phyloP scores from a whole-genome alignment of 2,329 filamentous ascomycete species.

The Kalmusia sp. region DNA sequence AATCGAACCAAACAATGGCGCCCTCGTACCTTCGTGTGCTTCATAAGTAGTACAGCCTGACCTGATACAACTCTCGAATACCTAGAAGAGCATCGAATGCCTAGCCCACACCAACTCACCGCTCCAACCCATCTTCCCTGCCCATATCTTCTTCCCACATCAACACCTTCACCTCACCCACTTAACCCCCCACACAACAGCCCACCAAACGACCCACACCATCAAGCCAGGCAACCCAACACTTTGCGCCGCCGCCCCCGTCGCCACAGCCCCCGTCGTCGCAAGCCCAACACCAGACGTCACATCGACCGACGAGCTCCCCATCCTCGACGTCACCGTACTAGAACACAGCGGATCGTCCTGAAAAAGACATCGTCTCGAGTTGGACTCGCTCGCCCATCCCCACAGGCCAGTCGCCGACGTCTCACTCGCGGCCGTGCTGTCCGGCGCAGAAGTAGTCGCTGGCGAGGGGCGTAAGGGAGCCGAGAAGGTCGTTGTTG shows the following conservation, averaged over 20 bases:
- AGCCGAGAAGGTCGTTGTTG: neutral
- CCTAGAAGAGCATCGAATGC: no score
- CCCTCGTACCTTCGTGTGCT: no score
- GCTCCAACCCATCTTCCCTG: no score
- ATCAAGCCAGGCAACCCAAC: neutral
- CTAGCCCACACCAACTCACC: no score
- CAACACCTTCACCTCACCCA: neutral
- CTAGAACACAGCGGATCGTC: neutral
- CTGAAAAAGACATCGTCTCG: neutral
- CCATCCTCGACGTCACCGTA: no score
- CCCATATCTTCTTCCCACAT: no score
- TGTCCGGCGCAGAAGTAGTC: neutral
- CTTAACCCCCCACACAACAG: neutral
- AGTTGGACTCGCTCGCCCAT: neutral
- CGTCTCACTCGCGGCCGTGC: no score
- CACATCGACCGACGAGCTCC: no score
- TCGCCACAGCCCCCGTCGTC: neutral
- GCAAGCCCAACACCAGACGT: neutral
- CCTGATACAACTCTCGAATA: no score
- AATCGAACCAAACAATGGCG: no score
- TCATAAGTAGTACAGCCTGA: no score
- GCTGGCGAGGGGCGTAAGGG: neutral
- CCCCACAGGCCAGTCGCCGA: neutral
- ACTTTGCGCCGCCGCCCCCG: neutral
- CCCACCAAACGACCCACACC: neutral